Base-by-base conservation (phyloP, 225 moss, liverwort and hornwort genomes). In the Asterella californica region DNA sequence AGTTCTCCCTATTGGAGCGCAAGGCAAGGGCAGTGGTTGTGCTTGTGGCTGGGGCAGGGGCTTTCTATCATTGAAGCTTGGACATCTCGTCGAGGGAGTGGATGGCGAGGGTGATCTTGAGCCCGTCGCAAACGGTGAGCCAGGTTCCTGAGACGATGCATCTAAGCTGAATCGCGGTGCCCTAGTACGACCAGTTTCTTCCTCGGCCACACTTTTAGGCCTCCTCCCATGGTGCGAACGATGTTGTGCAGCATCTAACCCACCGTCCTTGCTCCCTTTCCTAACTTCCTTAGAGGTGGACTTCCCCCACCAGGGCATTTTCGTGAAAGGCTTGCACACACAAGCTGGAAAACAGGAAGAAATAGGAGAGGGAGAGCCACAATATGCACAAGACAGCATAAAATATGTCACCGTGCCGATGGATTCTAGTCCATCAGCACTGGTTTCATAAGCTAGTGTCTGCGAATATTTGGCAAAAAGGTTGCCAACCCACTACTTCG, bases 231-330 rank as follows among this genome's bases (percentile, higher is more conserved):
- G 25, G 15, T 80, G 72, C 29, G 47, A 71, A 38, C 73, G 73
- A 37, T 64, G 84, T 84, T 90, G 91, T 59, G 82, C 89, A 70
- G 88, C 91, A 86, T 96, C 92, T 68, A 83, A 86, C 38, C 88
- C 69, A 81, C 85, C 86, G 46, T 88, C 90, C 18, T 81, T 89
- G 42, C 90, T 90, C 49, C 90, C 88, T 81, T 92, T 91, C 87
- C 94, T 92, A 83, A 86, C 86, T 84, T 87, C 87, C 82, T 92
- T 96, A 17, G 91, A 83, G 54, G 82, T 82, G 80, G 84, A 87
- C 77, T 87, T 90, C 82, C 90, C 92, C 87, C 88, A 82, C 96
- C 96, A 96, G 87, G 94, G 94, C 96, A 96, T 96, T 88, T 94
- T 96, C 85, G 85, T 81, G 63, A 84, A 33, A 63, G 83, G 77